phyloP scores from a whole-genome alignment of 768 basidiomycete species.

The Xerocomellus dryophilus region DNA sequence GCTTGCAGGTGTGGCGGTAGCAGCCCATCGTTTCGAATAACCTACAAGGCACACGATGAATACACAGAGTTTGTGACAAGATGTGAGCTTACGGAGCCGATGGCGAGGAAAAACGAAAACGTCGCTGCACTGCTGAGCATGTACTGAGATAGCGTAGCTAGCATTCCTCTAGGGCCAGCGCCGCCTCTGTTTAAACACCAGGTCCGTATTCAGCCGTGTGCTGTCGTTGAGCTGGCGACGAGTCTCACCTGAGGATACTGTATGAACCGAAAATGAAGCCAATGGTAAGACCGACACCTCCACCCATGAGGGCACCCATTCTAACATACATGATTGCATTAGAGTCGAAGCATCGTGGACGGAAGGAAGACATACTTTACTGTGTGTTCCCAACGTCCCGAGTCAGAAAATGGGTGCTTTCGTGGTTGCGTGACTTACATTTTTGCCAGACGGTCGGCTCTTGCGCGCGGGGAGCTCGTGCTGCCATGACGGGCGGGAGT shows the following conservation, averaged over 20 bases:
- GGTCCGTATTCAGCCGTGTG: slow-evolving; percentile 5
- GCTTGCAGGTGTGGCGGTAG: slow-evolving; percentile 62
- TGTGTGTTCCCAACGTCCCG: slow-evolving; percentile 22
- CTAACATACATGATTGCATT: slow-evolving; percentile 36
- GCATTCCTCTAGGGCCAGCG: slow-evolving; percentile 83
- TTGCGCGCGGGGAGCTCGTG: slow-evolving; percentile 38
- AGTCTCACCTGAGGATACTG: slow-evolving; percentile 78
- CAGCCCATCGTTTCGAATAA: slow-evolving; percentile 79
- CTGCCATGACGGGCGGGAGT: slow-evolving; percentile 21
- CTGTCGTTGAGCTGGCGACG: neutral
- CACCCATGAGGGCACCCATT: slow-evolving; percentile 92
- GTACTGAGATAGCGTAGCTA: slow-evolving; percentile 94
- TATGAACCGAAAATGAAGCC: slow-evolving; percentile 97
- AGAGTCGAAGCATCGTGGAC: slow-evolving; percentile 2
- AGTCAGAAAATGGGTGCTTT: slow-evolving; percentile 11
- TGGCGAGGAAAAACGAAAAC: slow-evolving; percentile 95
- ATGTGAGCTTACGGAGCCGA: slow-evolving; percentile 69
- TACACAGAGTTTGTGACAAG: neutral
- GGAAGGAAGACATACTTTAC: slow-evolving; percentile 52
- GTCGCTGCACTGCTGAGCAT: slow-evolving; percentile 98
- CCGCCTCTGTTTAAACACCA: slow-evolving; percentile 71
- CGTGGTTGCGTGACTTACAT: slow-evolving; percentile 42
- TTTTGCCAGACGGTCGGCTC: slow-evolving; percentile 76
- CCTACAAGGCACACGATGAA: slow-evolving; percentile 44
- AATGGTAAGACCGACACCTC: slow-evolving; percentile 92